These are phyloP conservation scores for Globisporangium ultimum DNA, from an alignment of 352 stramenopile species.

Conservation along the genomic window DNA sequence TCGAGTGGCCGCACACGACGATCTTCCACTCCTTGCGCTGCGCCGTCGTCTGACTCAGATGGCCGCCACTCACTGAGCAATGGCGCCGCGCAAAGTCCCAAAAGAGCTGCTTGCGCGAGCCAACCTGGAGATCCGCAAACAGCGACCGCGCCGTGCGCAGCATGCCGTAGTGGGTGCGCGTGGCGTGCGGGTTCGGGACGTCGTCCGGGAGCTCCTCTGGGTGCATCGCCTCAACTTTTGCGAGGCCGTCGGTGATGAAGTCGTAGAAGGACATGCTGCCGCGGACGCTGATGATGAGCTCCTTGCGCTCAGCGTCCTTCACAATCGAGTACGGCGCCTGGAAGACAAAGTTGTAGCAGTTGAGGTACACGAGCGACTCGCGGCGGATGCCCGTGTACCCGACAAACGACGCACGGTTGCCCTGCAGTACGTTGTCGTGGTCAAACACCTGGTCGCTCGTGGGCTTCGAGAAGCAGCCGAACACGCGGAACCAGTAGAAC, in stretches of 20 bases:
- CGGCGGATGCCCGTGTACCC: slow-evolving; percentile 64
- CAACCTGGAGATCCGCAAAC: slow-evolving; percentile 54
- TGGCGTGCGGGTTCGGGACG: slow-evolving; percentile 41
- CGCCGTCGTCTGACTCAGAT: slow-evolving; percentile 2
- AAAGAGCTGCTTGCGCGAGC: slow-evolving; percentile 50
- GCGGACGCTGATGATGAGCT: slow-evolving; percentile 75
- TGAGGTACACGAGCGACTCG: slow-evolving; percentile 68
- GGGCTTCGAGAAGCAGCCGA: slow-evolving; percentile 51
- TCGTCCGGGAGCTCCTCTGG: slow-evolving; percentile 48
- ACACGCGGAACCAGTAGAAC: slow-evolving; percentile 65
- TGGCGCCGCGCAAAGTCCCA: slow-evolving; percentile 64
- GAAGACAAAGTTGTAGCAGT: slow-evolving; percentile 79
- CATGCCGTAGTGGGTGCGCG: slow-evolving; percentile 70
- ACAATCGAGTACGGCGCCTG: slow-evolving; percentile 73
- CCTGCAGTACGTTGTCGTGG: slow-evolving; percentile 54
- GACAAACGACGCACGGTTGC: slow-evolving; percentile 66
- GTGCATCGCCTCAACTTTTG: slow-evolving; percentile 61
- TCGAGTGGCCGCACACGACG: slow-evolving; percentile 78
- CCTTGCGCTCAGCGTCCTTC: slow-evolving; percentile 49
- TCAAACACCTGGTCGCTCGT: slow-evolving; percentile 44
- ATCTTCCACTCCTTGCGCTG: slow-evolving; percentile 48
- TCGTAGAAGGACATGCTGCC: slow-evolving; percentile 80
- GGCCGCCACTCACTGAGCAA: slow-evolving; percentile 22
- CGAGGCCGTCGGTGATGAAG: slow-evolving; percentile 71
- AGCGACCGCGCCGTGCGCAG: slow-evolving; percentile 62